Conservation (phyloP, 495 filamentous ascomycete species). For the Stereocaulon alpinum region DNA sequence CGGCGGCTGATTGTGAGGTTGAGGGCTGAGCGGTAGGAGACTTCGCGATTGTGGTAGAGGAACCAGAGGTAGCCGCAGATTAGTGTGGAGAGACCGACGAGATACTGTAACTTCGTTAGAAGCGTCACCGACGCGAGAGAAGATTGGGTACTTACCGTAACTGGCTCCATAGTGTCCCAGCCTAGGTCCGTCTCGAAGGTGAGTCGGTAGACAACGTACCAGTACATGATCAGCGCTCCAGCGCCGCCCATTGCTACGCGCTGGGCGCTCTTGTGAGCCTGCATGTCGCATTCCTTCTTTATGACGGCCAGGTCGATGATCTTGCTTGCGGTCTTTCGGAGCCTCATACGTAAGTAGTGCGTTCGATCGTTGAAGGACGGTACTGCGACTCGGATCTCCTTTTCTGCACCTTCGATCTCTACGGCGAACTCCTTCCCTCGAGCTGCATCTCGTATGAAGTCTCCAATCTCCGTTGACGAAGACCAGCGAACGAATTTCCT, state of each 20-base stretch:
- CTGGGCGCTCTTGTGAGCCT: slow-evolving; percentile 68
- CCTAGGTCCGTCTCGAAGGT: slow-evolving; percentile 71
- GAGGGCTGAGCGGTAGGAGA: slow-evolving; percentile 72
- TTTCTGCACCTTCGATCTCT: slow-evolving; percentile 60
- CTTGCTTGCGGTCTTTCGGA: slow-evolving; percentile 58
- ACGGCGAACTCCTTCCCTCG: slow-evolving; percentile 75
- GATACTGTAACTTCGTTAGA: slow-evolving; percentile 39
- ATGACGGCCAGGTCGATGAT: slow-evolving; percentile 58
- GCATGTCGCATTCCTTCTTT: slow-evolving; percentile 70
- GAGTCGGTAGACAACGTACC: slow-evolving; percentile 64
- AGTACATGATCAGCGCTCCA: slow-evolving; percentile 60
- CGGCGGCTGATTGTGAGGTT: slow-evolving; percentile 74
- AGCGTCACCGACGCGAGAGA: not conserved
- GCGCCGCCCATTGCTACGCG: slow-evolving; percentile 73
- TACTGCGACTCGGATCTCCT: slow-evolving; percentile 66
- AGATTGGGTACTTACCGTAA: slow-evolving; percentile 40
- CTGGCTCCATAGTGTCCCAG: slow-evolving; percentile 88
- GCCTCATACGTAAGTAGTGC: slow-evolving; percentile 65
- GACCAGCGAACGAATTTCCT: slow-evolving; percentile 82
- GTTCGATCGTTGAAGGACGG: slow-evolving; percentile 85
- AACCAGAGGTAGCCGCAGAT: slow-evolving; percentile 93
- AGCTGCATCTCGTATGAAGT: slow-evolving; percentile 89
- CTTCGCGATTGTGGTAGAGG: slow-evolving; percentile 82
- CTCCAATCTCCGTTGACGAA: slow-evolving; percentile 77
- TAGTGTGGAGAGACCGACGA: slow-evolving; percentile 69